These are phyloP conservation scores for Adansonia madagascariensis DNA, from an alignment of 441 rosid genomes.

Conservation along the genomic window DNA sequence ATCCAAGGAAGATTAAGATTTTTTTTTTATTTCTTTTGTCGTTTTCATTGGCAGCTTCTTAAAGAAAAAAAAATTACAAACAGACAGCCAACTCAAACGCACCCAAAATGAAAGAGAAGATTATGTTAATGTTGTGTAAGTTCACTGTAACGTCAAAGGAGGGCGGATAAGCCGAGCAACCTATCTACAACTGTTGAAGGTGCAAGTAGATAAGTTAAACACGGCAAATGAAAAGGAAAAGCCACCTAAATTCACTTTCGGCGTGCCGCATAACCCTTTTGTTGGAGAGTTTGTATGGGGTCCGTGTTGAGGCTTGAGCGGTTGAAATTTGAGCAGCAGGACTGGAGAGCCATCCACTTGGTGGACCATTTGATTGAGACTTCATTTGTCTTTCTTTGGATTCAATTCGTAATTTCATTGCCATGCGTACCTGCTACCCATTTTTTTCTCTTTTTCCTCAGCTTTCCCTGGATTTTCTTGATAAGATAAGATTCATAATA, in stretches of 20 bases:
- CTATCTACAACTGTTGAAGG: constrained; percentile 1
- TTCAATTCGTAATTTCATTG: not conserved
- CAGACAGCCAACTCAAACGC: not conserved
- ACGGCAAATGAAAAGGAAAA: not conserved
- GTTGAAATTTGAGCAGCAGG: too few relatives aligned
- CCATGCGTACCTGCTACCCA: not conserved
- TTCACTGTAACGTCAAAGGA: not conserved
- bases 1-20: not conserved
- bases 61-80: not conserved
- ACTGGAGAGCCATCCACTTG: not conserved
- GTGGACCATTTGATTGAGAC: not conserved
- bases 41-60: not conserved
- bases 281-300: not conserved
- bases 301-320: not conserved
- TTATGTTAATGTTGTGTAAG: not conserved
- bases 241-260: not conserved
- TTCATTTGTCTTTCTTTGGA: not conserved
- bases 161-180: not conserved
- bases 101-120: not conserved
- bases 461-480: not conserved
- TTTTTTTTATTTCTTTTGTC: not conserved
- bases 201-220: not conserved
- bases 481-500: not conserved
- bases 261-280: not conserved
- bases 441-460: not conserved